Evolutionary conservation across 1,139 yeast species (phyloP).

Genomic region (Geotrichum aggregatum): DNA sequence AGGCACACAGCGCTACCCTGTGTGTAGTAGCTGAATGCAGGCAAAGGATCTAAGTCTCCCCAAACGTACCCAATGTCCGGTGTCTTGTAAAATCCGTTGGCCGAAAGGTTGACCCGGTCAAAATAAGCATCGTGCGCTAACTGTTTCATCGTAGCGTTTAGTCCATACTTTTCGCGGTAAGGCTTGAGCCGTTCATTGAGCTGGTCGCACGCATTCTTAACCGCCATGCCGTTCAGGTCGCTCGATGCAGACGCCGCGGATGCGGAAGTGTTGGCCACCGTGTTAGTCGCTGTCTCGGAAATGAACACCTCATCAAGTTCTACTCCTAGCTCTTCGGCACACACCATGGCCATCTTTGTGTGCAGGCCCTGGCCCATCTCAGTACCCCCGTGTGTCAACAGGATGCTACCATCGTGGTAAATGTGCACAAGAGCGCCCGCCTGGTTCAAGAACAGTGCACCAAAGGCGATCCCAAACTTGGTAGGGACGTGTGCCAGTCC

Average conservation of each 20-base stretch:
- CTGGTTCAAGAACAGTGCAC: slow-evolving; percentile 44
- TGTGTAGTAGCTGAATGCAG: slow-evolving; percentile 45
- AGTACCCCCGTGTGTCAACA: slow-evolving; percentile 47
- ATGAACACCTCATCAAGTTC: slow-evolving; percentile 42
- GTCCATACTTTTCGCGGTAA: slow-evolving; percentile 38
- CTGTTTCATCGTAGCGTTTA: slow-evolving; percentile 40
- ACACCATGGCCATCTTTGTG: slow-evolving; percentile 47
- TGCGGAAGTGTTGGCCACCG: slow-evolving; percentile 46
- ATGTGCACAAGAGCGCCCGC: slow-evolving; percentile 48
- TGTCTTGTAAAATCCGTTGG: slow-evolving; percentile 50
- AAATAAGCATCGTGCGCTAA: slow-evolving; percentile 43
- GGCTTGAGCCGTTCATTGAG: slow-evolving; percentile 43
- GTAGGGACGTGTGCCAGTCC: slow-evolving; percentile 47
- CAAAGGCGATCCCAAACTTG: slow-evolving; percentile 47
- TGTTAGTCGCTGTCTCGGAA: slow-evolving; percentile 45
- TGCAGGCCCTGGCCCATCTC: slow-evolving; percentile 50
- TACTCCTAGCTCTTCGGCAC: slow-evolving; percentile 43
- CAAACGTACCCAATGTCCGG: slow-evolving; percentile 46
- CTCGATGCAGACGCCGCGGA: slow-evolving; percentile 48
- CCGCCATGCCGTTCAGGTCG: slow-evolving; percentile 47
- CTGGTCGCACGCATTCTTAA: slow-evolving; percentile 45
- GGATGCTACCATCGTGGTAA: slow-evolving; percentile 45
- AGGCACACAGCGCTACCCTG: slow-evolving; percentile 44
- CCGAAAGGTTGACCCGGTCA: slow-evolving; percentile 44
- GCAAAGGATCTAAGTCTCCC: slow-evolving; percentile 38